Conservation (phyloP, 805 yeast species). For the Spathaspora hagerdaliae region DNA sequence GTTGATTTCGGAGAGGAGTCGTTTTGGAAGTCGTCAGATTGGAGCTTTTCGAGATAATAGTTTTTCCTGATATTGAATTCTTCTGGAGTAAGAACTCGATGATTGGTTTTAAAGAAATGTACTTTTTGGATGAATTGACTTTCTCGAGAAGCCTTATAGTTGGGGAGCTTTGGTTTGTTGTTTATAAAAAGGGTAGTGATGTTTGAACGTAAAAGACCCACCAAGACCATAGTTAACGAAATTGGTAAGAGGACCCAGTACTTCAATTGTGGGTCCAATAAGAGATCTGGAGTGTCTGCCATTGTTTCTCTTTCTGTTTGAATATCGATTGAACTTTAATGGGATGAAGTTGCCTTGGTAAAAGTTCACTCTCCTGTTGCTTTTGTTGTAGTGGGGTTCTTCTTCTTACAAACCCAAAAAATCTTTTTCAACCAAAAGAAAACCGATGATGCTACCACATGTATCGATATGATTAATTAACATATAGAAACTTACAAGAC, state of each 20-base stretch:
- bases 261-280: constrained; percentile 77
- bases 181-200: constrained; percentile 53
- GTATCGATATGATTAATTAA: too few relatives aligned
- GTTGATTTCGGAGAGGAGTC: constrained; percentile 35
- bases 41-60: constrained; percentile 44
- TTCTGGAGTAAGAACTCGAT: constrained; percentile 43
- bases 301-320: background rate
- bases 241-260: constrained; percentile 92
- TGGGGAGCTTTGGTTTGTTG: constrained; percentile 52
- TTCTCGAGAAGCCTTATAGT: constrained; percentile 41
- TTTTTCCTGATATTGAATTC: constrained; percentile 54
- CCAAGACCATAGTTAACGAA: constrained; percentile 81
- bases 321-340: too few relatives aligned
- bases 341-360: too few relatives aligned
- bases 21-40: constrained; percentile 44
- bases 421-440: too few relatives aligned
- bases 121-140: constrained; percentile 3
- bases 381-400: too few relatives aligned
- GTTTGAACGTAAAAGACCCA: constrained; percentile 74
- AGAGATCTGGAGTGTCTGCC: constrained; percentile 21
- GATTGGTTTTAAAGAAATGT: constrained; percentile 8
- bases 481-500: too few relatives aligned
- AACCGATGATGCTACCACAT: too few relatives aligned
- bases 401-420: too few relatives aligned
- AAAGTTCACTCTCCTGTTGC: too few relatives aligned